Base-by-base conservation (phyloP, 1,284 basidiomycete species). In the Takashimella tepidaria region DNA sequence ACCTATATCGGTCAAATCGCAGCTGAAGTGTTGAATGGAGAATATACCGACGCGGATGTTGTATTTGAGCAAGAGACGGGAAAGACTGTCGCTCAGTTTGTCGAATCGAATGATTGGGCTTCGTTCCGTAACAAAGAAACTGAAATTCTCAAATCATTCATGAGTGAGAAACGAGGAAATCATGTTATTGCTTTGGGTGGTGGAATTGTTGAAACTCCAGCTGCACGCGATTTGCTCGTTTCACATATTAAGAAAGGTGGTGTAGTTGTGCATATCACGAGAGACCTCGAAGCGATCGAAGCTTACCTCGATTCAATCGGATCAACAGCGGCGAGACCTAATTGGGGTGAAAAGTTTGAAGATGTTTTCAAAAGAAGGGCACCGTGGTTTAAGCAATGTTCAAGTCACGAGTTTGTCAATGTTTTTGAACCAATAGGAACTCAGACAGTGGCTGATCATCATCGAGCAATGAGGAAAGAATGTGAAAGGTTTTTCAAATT, bases 151-250 rank as follows among this genome's bases (percentile, higher is more conserved):
- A 73, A 80, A 20, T 80, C 84, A 22, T 79, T 92, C 26, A 77
- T 92, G 13, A 69, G 75, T 23, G 77, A 80, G 20, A 79, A 84
- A 59, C 67, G 78, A 2, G 80, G 80, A 21, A 83, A 83, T 2
- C 83, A 89, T 70, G 80, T 96, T 50, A 83, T 96, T 67, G 90
- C 88, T 56, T 84, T 98, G n/a, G 95, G 96, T 11, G 96, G 96
- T 4, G 86, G 95, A 0, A 85, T 98, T 50, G 89, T 98, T 43
- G 96, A 98, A 77, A 89, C 85, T 0, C 80, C 84, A 5, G 82
- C 80, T 43, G 87, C 88, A 11, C 79, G 90, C 37, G 79, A 86
- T 19, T 66, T 89, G 5, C 79, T 98, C 55, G 80, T 83, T 66
- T 76, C 81, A 8, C 92, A 91, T 69, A 82, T 82, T 8, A 76